phyloP scores from a whole-genome alignment of 2,329 filamentous ascomycete genomes.

The Microdochium nivale region DNA sequence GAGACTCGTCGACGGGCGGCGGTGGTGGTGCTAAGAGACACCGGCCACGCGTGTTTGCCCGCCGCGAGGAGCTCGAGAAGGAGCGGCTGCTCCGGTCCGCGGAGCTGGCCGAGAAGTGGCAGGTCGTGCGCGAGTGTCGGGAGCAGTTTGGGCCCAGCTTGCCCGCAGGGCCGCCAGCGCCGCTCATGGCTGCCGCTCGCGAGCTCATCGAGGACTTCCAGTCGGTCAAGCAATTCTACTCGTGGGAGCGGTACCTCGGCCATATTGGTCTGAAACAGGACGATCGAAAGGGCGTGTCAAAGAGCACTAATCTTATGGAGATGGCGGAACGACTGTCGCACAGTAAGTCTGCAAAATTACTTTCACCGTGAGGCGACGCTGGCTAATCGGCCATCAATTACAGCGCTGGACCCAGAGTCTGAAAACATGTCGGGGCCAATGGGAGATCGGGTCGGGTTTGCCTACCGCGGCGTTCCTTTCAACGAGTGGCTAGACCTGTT shows the following conservation, averaged over 20 bases:
- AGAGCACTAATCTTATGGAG: slow-evolving; percentile 37
- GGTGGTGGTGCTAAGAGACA: slow-evolving; percentile 6
- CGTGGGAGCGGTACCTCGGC: slow-evolving; percentile 56
- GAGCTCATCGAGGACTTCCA: slow-evolving; percentile 56
- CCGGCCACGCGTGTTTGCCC: slow-evolving; percentile 19
- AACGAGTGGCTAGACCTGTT: slow-evolving; percentile 84
- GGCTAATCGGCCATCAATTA: slow-evolving; percentile 11
- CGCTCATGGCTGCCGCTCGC: slow-evolving; percentile 51
- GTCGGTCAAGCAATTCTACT: slow-evolving; percentile 54
- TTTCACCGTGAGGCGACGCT: background rate
- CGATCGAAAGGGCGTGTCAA: slow-evolving; percentile 15
- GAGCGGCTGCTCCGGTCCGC: slow-evolving; percentile 21
- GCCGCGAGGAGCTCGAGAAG: slow-evolving; percentile 16
- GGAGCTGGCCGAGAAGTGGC: slow-evolving; percentile 23
- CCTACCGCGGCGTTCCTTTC: slow-evolving; percentile 67
- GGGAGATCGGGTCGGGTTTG: slow-evolving; percentile 18
- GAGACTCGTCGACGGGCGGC: slow-evolving; percentile 1
- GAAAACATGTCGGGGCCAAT: slow-evolving; percentile 18
- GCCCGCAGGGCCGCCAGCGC: slow-evolving; percentile 31
- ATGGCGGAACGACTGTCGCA: slow-evolving; percentile 48
- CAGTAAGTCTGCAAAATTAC: slow-evolving; percentile 28
- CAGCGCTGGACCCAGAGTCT: slow-evolving; percentile 24
- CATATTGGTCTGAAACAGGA: slow-evolving; percentile 40
- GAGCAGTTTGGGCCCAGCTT: slow-evolving; percentile 9
- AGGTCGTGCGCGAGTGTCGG: slow-evolving; percentile 25